These are phyloP conservation scores for Cyberlindnera japonica DNA, from an alignment of 805 yeast species.

Conservation along the genomic window DNA sequence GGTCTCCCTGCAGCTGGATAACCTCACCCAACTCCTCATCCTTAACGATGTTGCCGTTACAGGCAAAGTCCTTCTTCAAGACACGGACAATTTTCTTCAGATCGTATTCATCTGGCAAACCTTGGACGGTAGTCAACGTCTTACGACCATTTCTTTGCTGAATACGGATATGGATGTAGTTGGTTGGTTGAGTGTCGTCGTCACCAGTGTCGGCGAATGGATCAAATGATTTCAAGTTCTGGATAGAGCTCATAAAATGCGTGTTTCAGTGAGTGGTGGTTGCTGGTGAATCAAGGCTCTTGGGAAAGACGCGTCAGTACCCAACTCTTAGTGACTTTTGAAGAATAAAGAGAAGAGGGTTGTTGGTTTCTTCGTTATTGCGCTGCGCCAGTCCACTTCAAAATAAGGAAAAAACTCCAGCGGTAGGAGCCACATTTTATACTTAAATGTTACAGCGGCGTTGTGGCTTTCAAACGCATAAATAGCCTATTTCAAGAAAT, in stretches of 20 bases:
- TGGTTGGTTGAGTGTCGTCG: constrained; percentile 94
- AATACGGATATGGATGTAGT: constrained; percentile 96
- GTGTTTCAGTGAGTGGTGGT: not conserved
- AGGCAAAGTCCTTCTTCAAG: constrained; percentile 95
- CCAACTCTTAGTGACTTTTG: too few relatives aligned
- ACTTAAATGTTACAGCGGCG: too few relatives aligned
- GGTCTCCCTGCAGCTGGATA: constrained; percentile 98
- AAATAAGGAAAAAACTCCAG: too few relatives aligned
- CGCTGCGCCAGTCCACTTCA: too few relatives aligned
- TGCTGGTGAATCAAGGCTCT: too few relatives aligned
- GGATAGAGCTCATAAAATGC: constrained; percentile 76
- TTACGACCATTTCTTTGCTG: constrained; percentile 99
- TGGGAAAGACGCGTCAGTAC: too few relatives aligned
- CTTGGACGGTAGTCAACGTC: constrained; percentile 97
- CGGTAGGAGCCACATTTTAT: too few relatives aligned
- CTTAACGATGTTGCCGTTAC: constrained; percentile 97
- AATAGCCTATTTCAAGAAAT: too few relatives aligned
- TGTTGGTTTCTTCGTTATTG: too few relatives aligned
- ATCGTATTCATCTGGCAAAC: constrained; percentile 93
- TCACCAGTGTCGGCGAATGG: constrained; percentile 99
- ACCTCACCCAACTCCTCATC: constrained; percentile 96
- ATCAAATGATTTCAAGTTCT: constrained; percentile 81
- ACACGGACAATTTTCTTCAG: constrained; percentile 90
- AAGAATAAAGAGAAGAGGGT: too few relatives aligned
- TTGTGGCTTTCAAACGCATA: too few relatives aligned